Evolutionary conservation across 352 stramenopile genomes (phyloP).

Genomic region (Peronospora destructor): DNA sequence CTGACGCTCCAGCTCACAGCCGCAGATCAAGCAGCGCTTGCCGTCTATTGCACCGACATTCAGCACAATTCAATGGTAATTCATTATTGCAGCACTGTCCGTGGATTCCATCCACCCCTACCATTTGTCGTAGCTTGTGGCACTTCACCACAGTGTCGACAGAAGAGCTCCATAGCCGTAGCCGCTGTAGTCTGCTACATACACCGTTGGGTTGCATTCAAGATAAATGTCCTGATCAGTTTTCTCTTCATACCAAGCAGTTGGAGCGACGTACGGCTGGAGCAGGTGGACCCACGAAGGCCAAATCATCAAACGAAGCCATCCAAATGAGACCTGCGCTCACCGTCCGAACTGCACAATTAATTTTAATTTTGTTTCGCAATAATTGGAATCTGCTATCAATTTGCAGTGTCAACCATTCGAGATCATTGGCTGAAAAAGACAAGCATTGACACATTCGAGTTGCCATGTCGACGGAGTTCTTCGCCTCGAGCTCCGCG

Average conservation of each 20-base stretch:
- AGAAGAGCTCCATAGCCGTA: conserved; percentile 34
- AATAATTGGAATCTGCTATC: background rate
- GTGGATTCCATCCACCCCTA: conserved; percentile 7
- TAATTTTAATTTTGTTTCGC: conserved; percentile 11
- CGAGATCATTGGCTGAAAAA: conserved; percentile 24
- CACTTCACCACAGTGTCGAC: conserved; percentile 56
- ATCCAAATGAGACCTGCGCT: too few relatives aligned
- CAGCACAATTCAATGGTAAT: background rate
- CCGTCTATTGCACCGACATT: conserved; percentile 28
- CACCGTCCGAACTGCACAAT: too few relatives aligned
- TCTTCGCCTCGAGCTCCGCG: conserved; percentile 55
- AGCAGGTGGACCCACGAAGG: conserved; percentile 37
- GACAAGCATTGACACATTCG: conserved; percentile 7
- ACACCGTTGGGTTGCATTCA: background rate
- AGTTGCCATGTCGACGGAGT: conserved; percentile 52
- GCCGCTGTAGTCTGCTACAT: background rate
- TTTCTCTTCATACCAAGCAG: background rate
- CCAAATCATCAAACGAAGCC: conserved; percentile 69
- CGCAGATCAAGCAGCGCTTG: conserved; percentile 59
- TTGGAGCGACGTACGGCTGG: conserved; percentile 11
- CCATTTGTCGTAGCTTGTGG: conserved; percentile 43
- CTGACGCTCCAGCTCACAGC: conserved; percentile 41
- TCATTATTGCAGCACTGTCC: background rate
- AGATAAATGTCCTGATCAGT: background rate
- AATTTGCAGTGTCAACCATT: background rate